These are phyloP conservation scores for Hortiboletus flavorubellus DNA, from an alignment of 768 basidiomycete species.

Conservation along the genomic window DNA sequence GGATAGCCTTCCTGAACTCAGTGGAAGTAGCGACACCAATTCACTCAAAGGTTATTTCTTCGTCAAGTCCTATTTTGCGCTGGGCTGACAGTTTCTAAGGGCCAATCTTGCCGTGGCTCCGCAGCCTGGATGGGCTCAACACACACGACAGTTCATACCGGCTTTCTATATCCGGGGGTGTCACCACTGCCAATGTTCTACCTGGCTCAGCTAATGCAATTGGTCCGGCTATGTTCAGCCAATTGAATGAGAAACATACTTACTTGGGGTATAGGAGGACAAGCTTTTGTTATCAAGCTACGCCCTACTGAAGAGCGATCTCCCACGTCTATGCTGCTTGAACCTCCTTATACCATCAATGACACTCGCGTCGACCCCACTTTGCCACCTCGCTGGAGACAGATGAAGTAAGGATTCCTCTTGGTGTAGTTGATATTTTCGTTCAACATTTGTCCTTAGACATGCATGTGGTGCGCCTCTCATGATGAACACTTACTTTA, in stretches of 20 bases:
- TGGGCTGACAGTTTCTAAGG: slow-evolving; percentile 27
- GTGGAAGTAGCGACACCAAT: slow-evolving; percentile 55
- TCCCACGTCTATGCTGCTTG: slow-evolving; percentile 77
- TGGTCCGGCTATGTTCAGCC: slow-evolving; percentile 41
- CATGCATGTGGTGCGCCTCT: slow-evolving; percentile 54
- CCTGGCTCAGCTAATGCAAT: slow-evolving; percentile 78
- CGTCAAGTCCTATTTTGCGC: neutral
- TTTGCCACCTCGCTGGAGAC: slow-evolving; percentile 62
- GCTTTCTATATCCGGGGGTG: slow-evolving; percentile 80
- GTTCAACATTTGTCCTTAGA: slow-evolving; percentile 28
- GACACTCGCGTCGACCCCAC: slow-evolving; percentile 38
- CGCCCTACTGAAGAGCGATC: slow-evolving; percentile 75
- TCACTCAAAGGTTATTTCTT: slow-evolving; percentile 46
- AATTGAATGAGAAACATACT: slow-evolving; percentile 4
- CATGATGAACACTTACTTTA: neutral
- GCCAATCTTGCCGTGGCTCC: slow-evolving; percentile 71
- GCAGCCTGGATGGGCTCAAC: slow-evolving; percentile 81
- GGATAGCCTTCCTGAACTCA: slow-evolving; percentile 52
- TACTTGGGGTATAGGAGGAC: slow-evolving; percentile 55
- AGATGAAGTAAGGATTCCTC: slow-evolving; percentile 61
- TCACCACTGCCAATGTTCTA: slow-evolving; percentile 79
- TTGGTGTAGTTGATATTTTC: neutral
- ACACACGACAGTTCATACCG: slow-evolving; percentile 77
- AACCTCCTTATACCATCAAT: slow-evolving; percentile 69
- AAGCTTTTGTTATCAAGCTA: slow-evolving; percentile 84